Base-by-base conservation (phyloP, 2,329 filamentous ascomycete species). In the Fusarium coffeatum region DNA sequence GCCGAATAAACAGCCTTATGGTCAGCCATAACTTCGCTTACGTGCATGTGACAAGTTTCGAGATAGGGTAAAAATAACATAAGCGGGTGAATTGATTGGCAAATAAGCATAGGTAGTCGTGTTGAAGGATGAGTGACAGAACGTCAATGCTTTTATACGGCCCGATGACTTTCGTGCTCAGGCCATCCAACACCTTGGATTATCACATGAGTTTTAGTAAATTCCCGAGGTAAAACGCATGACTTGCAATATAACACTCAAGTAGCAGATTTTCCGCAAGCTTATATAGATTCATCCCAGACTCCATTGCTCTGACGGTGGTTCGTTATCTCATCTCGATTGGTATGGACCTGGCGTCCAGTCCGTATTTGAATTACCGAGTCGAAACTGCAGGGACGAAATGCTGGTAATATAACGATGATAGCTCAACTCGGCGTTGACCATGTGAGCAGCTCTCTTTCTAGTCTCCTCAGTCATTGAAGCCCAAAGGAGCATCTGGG, bases 21-120 rank as follows among this genome's bases (percentile, higher is more conserved):
- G 13, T 16, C 8, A 51, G 32, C 13, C 32, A 27, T 23, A 7
- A 5, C 37, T 9, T 27, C 3, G 18, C n/a, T 6, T 16, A 40
- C 18, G 10, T 20, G 13, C 9, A 41, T 51, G 8, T 51, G 48
- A 40, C 32, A 40, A 5, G 5, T n/a, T 6, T 20, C 3, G 6
- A 16, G 2, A 51, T 25, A 20, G 23, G 3, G 32, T 15, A 27
- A 13, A 2, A 12, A 9, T 37, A 18, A 51, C 48, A 20, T 27
- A 8, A n/a, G 34, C 1, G 6, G 20, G 6, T 20, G 10, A 3
- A 6, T 20, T 25, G 18, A 40, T 41, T 51, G 16, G 16, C 22
- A 22, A 9, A 0, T 25, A 22, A n/a, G 20, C 42, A 23, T 37
- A 0, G 0, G 1, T 8, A 15, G 8, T n/a, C 11, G 1, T 37